Evolutionary conservation across 2,329 filamentous ascomycete genomes (phyloP).

Genomic region (Aphanoascus verrucosus): DNA sequence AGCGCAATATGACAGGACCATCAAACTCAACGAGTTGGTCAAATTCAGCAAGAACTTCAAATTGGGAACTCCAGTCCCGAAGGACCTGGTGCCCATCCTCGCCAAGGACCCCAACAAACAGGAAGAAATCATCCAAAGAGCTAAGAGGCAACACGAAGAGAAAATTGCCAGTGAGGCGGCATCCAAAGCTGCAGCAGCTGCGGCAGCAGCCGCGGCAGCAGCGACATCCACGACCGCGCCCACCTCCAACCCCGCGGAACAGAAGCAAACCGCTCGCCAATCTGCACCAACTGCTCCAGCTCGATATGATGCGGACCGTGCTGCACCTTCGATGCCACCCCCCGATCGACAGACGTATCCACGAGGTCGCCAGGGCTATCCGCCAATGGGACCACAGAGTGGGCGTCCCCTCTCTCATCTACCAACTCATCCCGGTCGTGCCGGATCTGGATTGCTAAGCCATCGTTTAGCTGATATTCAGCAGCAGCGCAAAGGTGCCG

Average conservation of each 20-base stretch:
- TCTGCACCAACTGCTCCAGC: constrained; percentile 38
- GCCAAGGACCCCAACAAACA: constrained; percentile 96
- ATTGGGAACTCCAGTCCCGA: constrained; percentile 80
- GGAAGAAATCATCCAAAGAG: constrained; percentile 81
- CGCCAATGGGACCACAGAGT: constrained; percentile 39
- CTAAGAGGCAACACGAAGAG: constrained; percentile 60
- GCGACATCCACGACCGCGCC: constrained; percentile 13
- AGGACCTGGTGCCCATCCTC: constrained; percentile 84
- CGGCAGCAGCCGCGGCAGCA: constrained; percentile 4
- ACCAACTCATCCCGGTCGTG: constrained; percentile 32
- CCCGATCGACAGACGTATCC: constrained; percentile 40
- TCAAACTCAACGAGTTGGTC: constrained; percentile 87
- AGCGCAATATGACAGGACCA: constrained; percentile 65
- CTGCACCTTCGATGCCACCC: constrained; percentile 21
- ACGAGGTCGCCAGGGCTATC: constrained; percentile 38
- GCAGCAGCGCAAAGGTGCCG: constrained; percentile 41
- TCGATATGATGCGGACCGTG: constrained; percentile 34
- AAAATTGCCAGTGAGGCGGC: constrained; percentile 39
- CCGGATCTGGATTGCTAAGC: constrained; percentile 38
- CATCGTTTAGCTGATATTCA: constrained; percentile 44
- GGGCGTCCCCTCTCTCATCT: constrained; percentile 35
- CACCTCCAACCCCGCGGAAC: constrained; percentile 23
- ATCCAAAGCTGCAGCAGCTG: constrained; percentile 14
- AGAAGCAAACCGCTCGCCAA: constrained; percentile 19
- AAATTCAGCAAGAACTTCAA: constrained; percentile 94